phyloP scores from a whole-genome alignment of 164 flowering plant species.

The Dillenia suffruticosa region DNA sequence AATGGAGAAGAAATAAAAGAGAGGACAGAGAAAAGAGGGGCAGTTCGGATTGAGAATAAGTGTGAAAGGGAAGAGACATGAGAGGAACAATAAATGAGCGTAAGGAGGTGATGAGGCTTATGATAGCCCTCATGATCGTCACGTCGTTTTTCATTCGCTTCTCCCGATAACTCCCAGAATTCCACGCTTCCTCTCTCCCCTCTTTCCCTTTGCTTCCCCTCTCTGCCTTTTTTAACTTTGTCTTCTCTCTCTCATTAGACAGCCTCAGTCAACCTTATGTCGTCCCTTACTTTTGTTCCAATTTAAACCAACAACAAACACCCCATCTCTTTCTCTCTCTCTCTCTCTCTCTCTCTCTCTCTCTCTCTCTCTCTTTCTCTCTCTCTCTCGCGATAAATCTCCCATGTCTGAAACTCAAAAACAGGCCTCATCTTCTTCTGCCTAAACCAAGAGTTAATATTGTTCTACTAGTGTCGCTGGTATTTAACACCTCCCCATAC shows the following conservation, averaged over 20 bases:
- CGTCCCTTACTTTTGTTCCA: slow-evolving; percentile 12
- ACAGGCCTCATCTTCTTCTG: not conserved
- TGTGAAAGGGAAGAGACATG: slow-evolving; percentile 71
- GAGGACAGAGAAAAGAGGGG: slow-evolving; percentile 25
- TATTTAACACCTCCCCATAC: not conserved
- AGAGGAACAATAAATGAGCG: slow-evolving; percentile 47
- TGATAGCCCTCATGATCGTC: slow-evolving; percentile 71
- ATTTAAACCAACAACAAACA: slow-evolving; percentile 22
- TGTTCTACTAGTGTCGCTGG: no score
- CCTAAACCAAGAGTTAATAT: no score
- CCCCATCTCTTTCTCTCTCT: slow-evolving; percentile 20
- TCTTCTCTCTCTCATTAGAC: not conserved
- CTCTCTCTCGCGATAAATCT: slow-evolving; percentile 23
- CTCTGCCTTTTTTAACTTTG: not conserved
- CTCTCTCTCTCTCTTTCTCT: slow-evolving; percentile 19
- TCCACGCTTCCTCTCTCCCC: slow-evolving; percentile 40
- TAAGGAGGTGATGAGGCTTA: slow-evolving; percentile 34
- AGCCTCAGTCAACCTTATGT: slow-evolving; percentile 24
- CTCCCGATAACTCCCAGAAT: slow-evolving; percentile 69
- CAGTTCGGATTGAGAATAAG: slow-evolving; percentile 71
- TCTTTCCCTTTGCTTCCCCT: not conserved
- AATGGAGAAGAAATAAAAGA: not conserved
- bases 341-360: slow-evolving; percentile 20
- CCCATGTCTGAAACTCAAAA: slow-evolving; percentile 20
- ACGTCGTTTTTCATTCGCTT: slow-evolving; percentile 63